Base-by-base conservation (phyloP, 805 yeast species). In the Metschnikowia lunata region DNA sequence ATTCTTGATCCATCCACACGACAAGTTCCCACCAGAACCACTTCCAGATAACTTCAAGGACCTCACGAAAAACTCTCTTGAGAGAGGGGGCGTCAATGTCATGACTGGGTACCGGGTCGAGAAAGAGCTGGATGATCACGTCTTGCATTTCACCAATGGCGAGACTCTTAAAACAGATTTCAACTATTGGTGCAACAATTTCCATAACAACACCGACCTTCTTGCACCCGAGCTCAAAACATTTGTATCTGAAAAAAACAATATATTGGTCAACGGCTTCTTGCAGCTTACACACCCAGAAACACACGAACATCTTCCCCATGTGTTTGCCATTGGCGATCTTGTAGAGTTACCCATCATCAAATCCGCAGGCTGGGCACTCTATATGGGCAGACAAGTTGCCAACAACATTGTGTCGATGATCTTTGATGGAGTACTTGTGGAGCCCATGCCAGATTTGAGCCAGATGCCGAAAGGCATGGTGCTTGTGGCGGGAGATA, bases 341-440 rank as follows among this genome's bases (percentile, higher is more conserved):
- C 54, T 69, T 47, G 68, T 67, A 4, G 71, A 69, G 36, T 43
- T 63, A 27, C 67, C 71, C 28, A 66, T 68, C 40, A 67, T 70
- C 48, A 70, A 70, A 54, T 63, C 69, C 37, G 74, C 75, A 2
- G 75, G 75, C 2, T 70, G 74, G 74, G 74, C 74, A 3, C 60
- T 68, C 55, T 69, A 66, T 49, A 66, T 63, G 64, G 74, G 74
- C 1, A 54, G 72, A 34, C 66, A 57, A 40, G 64, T 57, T 8
- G 73, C 74, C 12, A 64, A 66, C 47, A 70, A 70, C 43, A 49
- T 70, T 30, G 50, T 62, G 6, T 57, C 62, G 34, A 35, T 59
- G 14, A 56, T 69, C 1, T 50, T 60, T 36, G 65, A 66, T 30
- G 54, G 54, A 12, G 49, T 54, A 37, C 49, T 69, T 36, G 60